Evolutionary conservation across 129 eudicot species (phyloP), one percentile per base, ranked within the genome.

Genomic region (Saussurea involucrata): DNA sequence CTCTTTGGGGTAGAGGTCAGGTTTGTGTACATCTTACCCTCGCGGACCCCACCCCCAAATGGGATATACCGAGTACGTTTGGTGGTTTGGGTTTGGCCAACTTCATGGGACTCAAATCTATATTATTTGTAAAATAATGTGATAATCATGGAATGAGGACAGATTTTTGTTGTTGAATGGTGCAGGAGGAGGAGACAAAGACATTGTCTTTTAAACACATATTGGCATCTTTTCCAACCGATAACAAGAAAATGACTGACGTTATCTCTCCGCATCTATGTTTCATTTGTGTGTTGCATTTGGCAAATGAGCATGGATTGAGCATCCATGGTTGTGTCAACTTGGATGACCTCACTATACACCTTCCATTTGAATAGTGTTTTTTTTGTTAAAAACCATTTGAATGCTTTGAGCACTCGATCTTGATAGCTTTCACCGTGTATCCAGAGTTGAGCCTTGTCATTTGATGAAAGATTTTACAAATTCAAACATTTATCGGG

Each of bases 191-290:
- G 86, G 81, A 65, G 60, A 64, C 71, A 24, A 80, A 76, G 79
- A 32, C 58, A 53, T 73, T 88, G 44, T 88, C 92, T 20, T 88
- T 88, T 60, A 85, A 83, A 66, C 24, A 74, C 17, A 29, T 86
- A 13, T 40, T 86, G 33, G 65, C 85, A 8, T 71, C 83, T 77
- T 88, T 88, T 65, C 88, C 90, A 53, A 44, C 46, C 0, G 86
- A 80, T 34, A 78, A 76, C 15, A 10, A 70, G 75, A 80, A 80
- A 53, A 73, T 46, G 5, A 69, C 53, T 20, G 79, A 79, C 10
- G 81, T 63, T 3, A 85, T 88, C 68, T 88, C 92, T 9, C 86
- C 92, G 9, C 90, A 88, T 32, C 58, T 88, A 66, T 88, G 88
- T 76, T 88, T 88, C 67, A 83, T 88, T 36, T 88, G 93, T 27